Evolutionary conservation across 768 basidiomycete species (phyloP), one percentile per base, ranked within the genome.

Genomic region (button mushroom (Agaricus bisporus)): DNA sequence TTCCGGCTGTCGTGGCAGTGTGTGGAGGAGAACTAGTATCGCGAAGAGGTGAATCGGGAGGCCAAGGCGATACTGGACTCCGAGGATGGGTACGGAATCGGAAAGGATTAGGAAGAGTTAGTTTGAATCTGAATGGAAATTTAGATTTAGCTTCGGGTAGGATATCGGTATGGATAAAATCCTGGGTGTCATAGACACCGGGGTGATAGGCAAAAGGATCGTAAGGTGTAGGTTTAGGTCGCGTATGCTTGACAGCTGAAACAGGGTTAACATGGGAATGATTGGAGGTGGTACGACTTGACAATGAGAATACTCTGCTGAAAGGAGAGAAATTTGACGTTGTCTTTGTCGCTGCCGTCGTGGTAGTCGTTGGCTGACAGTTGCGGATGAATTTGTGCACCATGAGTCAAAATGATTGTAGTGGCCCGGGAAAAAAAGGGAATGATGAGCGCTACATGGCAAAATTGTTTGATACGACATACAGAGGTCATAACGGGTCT

Each of bases 101-200:
- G 51, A 52, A 52, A n/a, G 43, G 43, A 10, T 45, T 52, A 1
- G 51, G 43, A 36, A 52, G 51, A 25, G 51, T 46, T 5, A 52
- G 43, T 52, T 45, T 52, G 51, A 52, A 52, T 52, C 29, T 45
- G 43, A 36, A 17, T 5, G 18, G 20, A 18, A 45, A 15, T 15
- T 37, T 44, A 20, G 45, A 36, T 12, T 44, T 45, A 18, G 35
- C 15, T 18, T n/a, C 26, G 15, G 43, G 36, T 52, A 25, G 25
- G 25, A 26, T 15, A 20, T 32, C 14, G 38, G 9, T n/a, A 6
- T 15, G 26, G 29, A 7, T 22, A 37, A 10, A 20, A 11, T 37
- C 28, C 9, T 35, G 14, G 39, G 18, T 15, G 38, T 17, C 20
- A 10, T 48, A 36, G 20, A 36, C 36, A 15, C 29, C 15, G 17